Evolutionary conservation across 2,329 filamentous ascomycete species (phyloP).

Genomic region (Lachnellula occidentalis): DNA sequence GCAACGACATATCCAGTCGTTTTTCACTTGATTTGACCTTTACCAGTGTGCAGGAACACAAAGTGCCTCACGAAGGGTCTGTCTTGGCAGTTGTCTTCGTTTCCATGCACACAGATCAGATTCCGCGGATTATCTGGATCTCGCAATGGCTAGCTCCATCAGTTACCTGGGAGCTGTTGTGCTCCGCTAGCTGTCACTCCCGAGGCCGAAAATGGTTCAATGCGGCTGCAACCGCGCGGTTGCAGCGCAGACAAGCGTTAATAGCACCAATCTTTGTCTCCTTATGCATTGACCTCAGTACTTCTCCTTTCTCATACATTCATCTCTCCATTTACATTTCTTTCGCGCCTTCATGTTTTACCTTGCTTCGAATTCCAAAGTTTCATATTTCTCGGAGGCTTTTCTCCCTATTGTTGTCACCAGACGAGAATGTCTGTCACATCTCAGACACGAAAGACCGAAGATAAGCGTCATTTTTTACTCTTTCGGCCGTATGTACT

Average conservation of each 20-base stretch:
- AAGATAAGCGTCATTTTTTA: background rate
- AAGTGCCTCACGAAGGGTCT: background rate
- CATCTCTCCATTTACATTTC: background rate
- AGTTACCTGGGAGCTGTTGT: background rate
- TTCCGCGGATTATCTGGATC: background rate
- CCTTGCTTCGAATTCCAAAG: conserved; percentile 32
- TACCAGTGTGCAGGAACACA: background rate
- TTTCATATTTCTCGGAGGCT: background rate
- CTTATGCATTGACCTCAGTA: too few relatives aligned
- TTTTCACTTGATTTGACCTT: background rate
- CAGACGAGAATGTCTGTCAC: background rate
- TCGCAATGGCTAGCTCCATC: background rate
- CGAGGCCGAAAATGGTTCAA: too few relatives aligned
- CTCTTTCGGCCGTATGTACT: background rate
- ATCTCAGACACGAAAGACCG: background rate
- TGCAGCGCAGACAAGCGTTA: too few relatives aligned
- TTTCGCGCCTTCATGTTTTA: conserved; percentile 43
- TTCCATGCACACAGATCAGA: background rate
- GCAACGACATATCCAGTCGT: background rate
- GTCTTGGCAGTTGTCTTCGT: background rate
- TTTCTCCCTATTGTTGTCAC: background rate
- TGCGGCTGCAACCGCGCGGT: too few relatives aligned
- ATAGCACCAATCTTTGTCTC: too few relatives aligned
- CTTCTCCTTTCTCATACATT: too few relatives aligned
- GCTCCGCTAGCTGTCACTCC: background rate